These are phyloP conservation scores for Cardamine resedifolia DNA, from an alignment of 345 rosid genomes.

Conservation along the genomic window DNA sequence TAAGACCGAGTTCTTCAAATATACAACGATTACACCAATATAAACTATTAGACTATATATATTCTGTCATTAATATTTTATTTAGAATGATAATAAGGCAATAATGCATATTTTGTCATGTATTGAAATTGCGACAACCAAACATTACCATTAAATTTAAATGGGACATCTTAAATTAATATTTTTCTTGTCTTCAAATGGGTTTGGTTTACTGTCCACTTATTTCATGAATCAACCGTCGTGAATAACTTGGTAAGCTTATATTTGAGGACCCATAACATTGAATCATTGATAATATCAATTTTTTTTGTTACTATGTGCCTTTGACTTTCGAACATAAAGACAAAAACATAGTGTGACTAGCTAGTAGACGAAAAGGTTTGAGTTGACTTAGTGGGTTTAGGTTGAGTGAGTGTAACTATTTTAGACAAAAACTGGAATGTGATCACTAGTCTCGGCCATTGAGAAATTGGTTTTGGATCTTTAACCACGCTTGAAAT, in stretches of 20 bases:
- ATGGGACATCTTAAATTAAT: constrained; percentile 24
- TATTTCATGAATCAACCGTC: constrained; percentile 17
- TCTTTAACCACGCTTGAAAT: not conserved
- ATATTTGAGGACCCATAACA: constrained; percentile 27
- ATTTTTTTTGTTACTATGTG: constrained; percentile 46
- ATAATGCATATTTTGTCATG: constrained; percentile 27
- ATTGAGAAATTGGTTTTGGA: not conserved
- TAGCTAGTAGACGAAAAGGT: not conserved
- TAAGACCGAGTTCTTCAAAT: not conserved
- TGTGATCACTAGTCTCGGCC: not conserved
- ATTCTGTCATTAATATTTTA: not conserved
- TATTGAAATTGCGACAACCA: constrained; percentile 21
- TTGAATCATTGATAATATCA: constrained; percentile 7
- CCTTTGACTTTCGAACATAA: constrained; percentile 63
- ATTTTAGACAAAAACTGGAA: no score
- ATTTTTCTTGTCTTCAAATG: not conserved
- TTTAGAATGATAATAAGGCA: constrained; percentile 3
- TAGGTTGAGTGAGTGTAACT: not conserved
- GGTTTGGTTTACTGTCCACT: constrained; percentile 11
- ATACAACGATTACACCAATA: not conserved
- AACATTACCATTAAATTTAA: constrained; percentile 22
- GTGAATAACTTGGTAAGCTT: constrained; percentile 26
- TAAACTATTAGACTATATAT: not conserved
- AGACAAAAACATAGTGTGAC: constrained; percentile 24
- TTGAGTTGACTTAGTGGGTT: not conserved